Percentiles rank a stretch among this genome's conserved stretches.
These are phyloP conservation scores for Saccharum hybrid DNA, from an alignment of 202 grass and related monocot species.

Conservation along the genomic window DNA sequence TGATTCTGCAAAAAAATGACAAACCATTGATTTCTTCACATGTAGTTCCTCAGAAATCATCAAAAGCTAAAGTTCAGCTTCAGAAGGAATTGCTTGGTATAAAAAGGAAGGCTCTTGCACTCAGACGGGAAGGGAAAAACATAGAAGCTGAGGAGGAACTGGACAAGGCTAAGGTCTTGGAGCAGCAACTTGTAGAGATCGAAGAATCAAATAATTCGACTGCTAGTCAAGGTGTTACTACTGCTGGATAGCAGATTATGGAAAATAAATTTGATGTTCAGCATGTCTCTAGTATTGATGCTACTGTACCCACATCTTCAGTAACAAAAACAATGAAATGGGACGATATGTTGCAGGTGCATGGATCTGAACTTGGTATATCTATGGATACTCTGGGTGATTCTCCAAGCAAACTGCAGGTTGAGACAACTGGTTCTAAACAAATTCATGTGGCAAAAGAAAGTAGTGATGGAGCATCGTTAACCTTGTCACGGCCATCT, in stretches of 20 bases:
- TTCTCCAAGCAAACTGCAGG: slow-evolving; percentile 39
- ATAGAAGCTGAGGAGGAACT: slow-evolving; percentile 78
- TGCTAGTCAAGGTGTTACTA: slow-evolving; percentile 36
- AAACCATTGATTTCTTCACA: slow-evolving; percentile 28
- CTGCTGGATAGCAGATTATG: slow-evolving; percentile 9
- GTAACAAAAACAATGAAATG: slow-evolving; percentile 23
- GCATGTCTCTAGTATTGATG: slow-evolving; percentile 39
- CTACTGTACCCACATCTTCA: slow-evolving; percentile 21
- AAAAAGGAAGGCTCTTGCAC: slow-evolving; percentile 85
- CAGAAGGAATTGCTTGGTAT: slow-evolving; percentile 87
- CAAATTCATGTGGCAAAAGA: neutral
- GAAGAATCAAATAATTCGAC: slow-evolving; percentile 47
- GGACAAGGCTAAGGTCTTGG: slow-evolving; percentile 82
- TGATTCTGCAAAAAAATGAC: slow-evolving; percentile 44
- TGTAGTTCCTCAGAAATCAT: slow-evolving; percentile 47
- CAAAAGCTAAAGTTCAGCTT: slow-evolving; percentile 70
- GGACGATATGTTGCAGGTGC: slow-evolving; percentile 19
- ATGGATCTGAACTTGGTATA: slow-evolving; percentile 27
- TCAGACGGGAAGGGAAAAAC: slow-evolving; percentile 78
- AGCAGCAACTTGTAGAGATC: slow-evolving; percentile 72
- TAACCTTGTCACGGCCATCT: neutral
- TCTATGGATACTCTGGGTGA: slow-evolving; percentile 19
- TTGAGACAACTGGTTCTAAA: slow-evolving; percentile 16
- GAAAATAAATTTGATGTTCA: slow-evolving; percentile 52
- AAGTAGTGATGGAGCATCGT: neutral